These are phyloP conservation scores for Protomyces macrosporus DNA, from an alignment of 1,139 yeast genomes.

Conservation along the genomic window DNA sequence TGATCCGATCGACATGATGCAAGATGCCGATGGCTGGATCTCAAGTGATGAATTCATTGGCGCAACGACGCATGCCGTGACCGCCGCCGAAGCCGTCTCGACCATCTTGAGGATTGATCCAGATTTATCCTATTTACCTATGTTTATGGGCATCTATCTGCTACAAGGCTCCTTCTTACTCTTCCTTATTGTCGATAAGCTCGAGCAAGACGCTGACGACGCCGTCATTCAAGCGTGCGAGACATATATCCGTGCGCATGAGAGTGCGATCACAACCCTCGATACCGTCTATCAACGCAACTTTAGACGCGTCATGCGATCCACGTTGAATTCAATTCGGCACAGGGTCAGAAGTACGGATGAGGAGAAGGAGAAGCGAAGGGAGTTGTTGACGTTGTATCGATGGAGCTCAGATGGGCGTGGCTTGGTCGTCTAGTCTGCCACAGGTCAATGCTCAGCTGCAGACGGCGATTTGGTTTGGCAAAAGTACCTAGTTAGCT, in stretches of 20 bases:
- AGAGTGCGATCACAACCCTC: constrained; percentile 38
- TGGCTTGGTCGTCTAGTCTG: constrained; percentile 34
- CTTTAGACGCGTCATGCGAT: constrained; percentile 37
- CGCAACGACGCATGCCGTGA: constrained; percentile 35
- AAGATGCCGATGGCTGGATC: constrained; percentile 34
- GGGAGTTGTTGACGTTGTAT: constrained; percentile 36
- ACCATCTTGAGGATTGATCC: constrained; percentile 36
- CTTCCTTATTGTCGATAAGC: constrained; percentile 36
- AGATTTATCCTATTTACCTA: constrained; percentile 38
- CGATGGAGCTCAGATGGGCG: constrained; percentile 37
- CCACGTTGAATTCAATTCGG: constrained; percentile 32
- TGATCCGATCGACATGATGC: constrained; percentile 33
- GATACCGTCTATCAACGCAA: constrained; percentile 39
- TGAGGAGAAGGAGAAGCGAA: constrained; percentile 33
- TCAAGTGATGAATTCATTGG: constrained; percentile 34
- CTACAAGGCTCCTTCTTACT: constrained; percentile 36
- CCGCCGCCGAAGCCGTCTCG: constrained; percentile 36
- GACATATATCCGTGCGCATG: constrained; percentile 38
- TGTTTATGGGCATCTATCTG: constrained; percentile 38
- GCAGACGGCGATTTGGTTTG: too few species aligned
- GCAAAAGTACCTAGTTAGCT: too few species aligned
- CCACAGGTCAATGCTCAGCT: too few species aligned
- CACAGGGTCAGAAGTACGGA: constrained; percentile 24
- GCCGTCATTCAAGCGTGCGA: constrained; percentile 39
- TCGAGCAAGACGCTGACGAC: constrained; percentile 36